phyloP scores from a whole-genome alignment of 164 flowering plant genomes.

The Vitis cinerea region DNA sequence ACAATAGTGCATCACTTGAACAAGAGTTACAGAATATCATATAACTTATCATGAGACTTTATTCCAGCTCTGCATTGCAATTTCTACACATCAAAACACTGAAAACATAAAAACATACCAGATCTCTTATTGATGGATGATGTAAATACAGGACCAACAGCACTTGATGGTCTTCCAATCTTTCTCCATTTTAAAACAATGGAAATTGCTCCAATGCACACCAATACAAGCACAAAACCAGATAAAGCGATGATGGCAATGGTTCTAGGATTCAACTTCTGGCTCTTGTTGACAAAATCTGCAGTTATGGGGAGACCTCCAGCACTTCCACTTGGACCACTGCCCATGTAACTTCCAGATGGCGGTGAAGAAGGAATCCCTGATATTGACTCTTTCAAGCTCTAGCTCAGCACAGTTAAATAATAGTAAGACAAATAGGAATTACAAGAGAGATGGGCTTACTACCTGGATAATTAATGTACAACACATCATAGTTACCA shows the following conservation, averaged over 20 bases:
- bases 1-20: neutral
- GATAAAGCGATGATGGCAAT: constrained; percentile 67
- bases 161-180: constrained; percentile 56
- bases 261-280: constrained; percentile 58
- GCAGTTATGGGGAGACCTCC: constrained; percentile 70
- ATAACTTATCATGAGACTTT: neutral
- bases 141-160: constrained; percentile 70
- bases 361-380: constrained; percentile 78
- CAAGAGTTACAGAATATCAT: neutral
- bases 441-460: neutral
- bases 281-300: constrained; percentile 49
- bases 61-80: neutral
- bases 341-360: constrained; percentile 27
- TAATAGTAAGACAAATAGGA: neutral
- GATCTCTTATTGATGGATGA: constrained; percentile 71
- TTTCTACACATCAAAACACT: neutral
- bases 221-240: constrained; percentile 66
- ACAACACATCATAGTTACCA: constrained; percentile 72
- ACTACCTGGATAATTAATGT: constrained; percentile 76
- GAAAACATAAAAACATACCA: constrained; percentile 44
- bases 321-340: constrained; percentile 58
- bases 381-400: constrained; percentile 28
- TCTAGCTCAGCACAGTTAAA: neutral
- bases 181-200: constrained; percentile 67
- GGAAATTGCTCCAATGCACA: constrained; percentile 50